Percentiles rank a stretch among this genome's conserved stretches.
Conservation (phyloP, 768 basidiomycete genomes). For the Tylopilus balloui region DNA sequence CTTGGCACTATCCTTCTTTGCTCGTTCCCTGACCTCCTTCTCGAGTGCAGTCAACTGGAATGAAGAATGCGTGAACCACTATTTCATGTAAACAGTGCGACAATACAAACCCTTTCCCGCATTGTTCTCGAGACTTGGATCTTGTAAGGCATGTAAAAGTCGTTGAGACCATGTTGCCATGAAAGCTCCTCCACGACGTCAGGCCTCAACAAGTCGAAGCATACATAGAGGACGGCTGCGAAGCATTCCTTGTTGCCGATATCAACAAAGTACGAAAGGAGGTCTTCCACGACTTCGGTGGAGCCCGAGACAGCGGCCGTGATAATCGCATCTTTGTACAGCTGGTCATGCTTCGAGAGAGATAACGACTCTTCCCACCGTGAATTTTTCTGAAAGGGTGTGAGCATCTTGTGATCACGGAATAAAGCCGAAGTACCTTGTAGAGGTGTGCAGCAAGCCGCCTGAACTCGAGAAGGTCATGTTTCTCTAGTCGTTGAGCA, state of each 20-base stretch:
- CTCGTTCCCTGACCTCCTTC: constrained; percentile 84
- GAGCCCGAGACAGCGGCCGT: constrained; percentile 82
- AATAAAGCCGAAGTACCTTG: constrained; percentile 53
- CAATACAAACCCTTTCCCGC: constrained; percentile 60
- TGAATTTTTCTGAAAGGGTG: constrained; percentile 68
- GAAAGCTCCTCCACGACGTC: constrained; percentile 93
- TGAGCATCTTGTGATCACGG: not conserved
- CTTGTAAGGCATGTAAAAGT: constrained; percentile 97
- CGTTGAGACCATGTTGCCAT: constrained; percentile 94
- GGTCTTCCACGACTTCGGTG: constrained; percentile 91
- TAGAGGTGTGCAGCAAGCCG: constrained; percentile 93
- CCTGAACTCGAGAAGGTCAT: constrained; percentile 92
- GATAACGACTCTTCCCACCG: constrained; percentile 97
- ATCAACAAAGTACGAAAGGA: constrained; percentile 94
- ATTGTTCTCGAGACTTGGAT: constrained; percentile 81
- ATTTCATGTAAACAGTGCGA: not conserved
- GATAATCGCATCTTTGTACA: constrained; percentile 95
- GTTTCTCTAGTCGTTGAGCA: constrained; percentile 81
- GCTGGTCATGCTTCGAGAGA: constrained; percentile 91
- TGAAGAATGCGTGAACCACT: constrained; percentile 5
- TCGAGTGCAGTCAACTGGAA: constrained; percentile 69
- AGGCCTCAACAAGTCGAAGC: constrained; percentile 92
- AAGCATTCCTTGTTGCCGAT: constrained; percentile 99
- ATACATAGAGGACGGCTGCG: constrained; percentile 81
- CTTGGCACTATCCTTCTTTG: constrained; percentile 83